Percentiles rank a stretch among this genome's conserved stretches.
phyloP scores from a whole-genome alignment of 2,329 filamentous ascomycete species.

The Diaporthe vaccinii region DNA sequence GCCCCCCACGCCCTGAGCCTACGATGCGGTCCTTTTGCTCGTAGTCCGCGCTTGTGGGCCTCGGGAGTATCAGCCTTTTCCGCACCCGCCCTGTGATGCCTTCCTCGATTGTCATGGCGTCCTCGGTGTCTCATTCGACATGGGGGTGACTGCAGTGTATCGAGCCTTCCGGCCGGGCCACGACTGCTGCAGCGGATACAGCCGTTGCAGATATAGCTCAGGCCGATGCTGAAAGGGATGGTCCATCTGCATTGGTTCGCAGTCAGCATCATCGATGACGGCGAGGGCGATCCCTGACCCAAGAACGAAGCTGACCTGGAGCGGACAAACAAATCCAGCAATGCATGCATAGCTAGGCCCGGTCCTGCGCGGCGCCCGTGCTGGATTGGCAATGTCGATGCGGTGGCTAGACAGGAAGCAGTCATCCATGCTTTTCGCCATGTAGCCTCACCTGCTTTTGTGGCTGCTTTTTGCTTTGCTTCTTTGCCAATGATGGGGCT shows the following conservation, averaged over 20 bases:
- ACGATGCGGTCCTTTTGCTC: constrained; percentile 18
- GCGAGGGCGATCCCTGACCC: neutral
- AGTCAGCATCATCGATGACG: constrained; percentile 27
- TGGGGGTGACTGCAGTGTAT: constrained; percentile 35
- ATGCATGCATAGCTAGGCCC: constrained; percentile 27
- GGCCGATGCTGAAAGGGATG: neutral
- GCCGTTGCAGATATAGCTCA: neutral
- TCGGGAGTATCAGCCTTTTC: constrained; percentile 23
- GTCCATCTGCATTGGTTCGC: constrained; percentile 1
- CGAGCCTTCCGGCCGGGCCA: constrained; percentile 16
- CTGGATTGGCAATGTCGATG: constrained; percentile 34
- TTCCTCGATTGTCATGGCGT: neutral
- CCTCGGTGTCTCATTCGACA: constrained; percentile 26
- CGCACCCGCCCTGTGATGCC: constrained; percentile 24
- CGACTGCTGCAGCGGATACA: constrained; percentile 21
- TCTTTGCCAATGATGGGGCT: constrained; percentile 6
- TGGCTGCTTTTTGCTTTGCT: constrained; percentile 12
- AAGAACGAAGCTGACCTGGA: constrained; percentile 23
- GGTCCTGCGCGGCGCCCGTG: neutral
- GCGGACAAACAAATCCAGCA: constrained; percentile 13
- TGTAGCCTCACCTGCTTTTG: constrained; percentile 28
- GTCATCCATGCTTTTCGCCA: constrained; percentile 25
- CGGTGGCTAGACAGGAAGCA: constrained; percentile 25
- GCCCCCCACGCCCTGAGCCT: constrained; percentile 1
- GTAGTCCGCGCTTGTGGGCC: constrained; percentile 25